phyloP scores from a whole-genome alignment of 331 rosid species.

The Pyrus hybrid region DNA sequence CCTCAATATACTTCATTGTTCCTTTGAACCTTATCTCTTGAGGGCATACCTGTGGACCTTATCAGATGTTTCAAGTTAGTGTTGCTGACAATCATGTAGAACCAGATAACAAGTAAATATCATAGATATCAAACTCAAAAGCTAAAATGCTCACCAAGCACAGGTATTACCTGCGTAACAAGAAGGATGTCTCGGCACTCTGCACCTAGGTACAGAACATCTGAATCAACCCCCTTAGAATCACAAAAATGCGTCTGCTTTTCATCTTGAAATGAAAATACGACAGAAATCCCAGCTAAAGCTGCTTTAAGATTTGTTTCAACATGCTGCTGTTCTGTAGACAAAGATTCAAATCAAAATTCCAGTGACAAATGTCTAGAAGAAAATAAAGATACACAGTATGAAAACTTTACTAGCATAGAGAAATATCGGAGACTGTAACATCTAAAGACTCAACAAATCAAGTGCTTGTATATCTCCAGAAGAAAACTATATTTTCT shows the following conservation, averaged over 20 bases:
- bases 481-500: background rate
- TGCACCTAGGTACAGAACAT: slow-evolving; percentile 47
- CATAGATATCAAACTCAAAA: slow-evolving; percentile 6
- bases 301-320: slow-evolving; percentile 78
- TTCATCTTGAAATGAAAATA: slow-evolving; percentile 57
- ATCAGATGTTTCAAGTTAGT: slow-evolving; percentile 29
- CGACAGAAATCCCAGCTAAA: slow-evolving; percentile 71
- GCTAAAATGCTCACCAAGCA: slow-evolving; percentile 1
- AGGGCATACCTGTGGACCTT: slow-evolving; percentile 56
- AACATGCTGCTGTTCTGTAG: slow-evolving; percentile 75
- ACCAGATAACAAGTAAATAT: slow-evolving; percentile 8
- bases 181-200: slow-evolving; percentile 57
- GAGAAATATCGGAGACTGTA: background rate
- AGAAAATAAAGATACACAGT: background rate
- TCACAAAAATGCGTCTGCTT: slow-evolving; percentile 22
- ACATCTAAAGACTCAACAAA: background rate
- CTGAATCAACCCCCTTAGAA: slow-evolving; percentile 21
- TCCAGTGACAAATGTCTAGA: background rate
- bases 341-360: background rate
- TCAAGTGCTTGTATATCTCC: background rate
- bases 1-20: slow-evolving; percentile 44
- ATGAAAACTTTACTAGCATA: background rate
- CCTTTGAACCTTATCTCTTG: slow-evolving; percentile 55
- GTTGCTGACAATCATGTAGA: slow-evolving; percentile 6
- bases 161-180: slow-evolving; percentile 49